phyloP scores from a whole-genome alignment of 164 flowering plant species.

The Pachysandra terminalis region DNA sequence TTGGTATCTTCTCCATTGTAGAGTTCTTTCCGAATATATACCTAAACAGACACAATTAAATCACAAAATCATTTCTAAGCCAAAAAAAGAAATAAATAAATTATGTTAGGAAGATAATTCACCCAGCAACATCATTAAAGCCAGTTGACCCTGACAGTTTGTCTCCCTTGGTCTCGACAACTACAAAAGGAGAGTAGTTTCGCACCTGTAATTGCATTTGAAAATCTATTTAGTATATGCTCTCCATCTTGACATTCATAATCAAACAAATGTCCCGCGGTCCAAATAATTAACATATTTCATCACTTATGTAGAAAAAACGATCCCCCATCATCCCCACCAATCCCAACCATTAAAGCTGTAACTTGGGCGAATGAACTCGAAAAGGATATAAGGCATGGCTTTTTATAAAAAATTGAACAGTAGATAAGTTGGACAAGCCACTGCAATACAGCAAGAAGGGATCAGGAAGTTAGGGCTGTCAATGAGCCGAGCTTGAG shows the following conservation, averaged over 20 bases:
- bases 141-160: conserved; percentile 78
- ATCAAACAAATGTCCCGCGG: too few relatives aligned
- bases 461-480: too few relatives aligned
- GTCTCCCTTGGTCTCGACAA: conserved; percentile 77
- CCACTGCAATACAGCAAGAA: background rate
- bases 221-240: background rate
- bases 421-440: background rate
- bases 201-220: conserved; percentile 53
- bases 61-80: background rate
- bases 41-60: conserved; percentile 28
- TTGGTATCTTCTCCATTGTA: conserved; percentile 65
- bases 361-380: too few relatives aligned
- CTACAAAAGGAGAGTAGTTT: conserved; percentile 64
- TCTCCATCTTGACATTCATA: background rate
- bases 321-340: background rate
- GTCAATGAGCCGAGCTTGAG: too few relatives aligned
- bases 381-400: too few relatives aligned
- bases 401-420: too few relatives aligned
- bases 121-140: conserved; percentile 90
- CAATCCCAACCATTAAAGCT: background rate
- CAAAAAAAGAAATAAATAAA: background rate
- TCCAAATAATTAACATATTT: too few relatives aligned
- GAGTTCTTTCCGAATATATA: conserved; percentile 93
- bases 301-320: too few relatives aligned
- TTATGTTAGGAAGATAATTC: conserved; percentile 10